phyloP scores from a whole-genome alignment of 2,329 filamentous ascomycete species.

The Fusarium caatingaense region DNA sequence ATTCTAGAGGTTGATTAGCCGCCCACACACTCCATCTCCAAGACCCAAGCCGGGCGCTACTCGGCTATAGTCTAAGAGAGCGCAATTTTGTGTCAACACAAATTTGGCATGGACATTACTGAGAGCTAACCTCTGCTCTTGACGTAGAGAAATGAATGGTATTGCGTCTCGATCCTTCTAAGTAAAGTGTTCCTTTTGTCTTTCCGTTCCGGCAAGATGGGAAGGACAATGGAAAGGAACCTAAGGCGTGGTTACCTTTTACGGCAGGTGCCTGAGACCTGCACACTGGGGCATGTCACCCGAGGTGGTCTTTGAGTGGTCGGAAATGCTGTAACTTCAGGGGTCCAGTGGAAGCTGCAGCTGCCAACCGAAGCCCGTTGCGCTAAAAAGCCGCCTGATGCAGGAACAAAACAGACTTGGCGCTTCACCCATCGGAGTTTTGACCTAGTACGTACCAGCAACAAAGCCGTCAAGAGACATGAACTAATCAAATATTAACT shows the following conservation, averaged over 20 bases:
- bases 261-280: conserved; percentile 25
- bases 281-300: conserved; percentile 20
- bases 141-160: not conserved
- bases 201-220: not conserved
- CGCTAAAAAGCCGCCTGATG: conserved; percentile 39
- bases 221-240: not conserved
- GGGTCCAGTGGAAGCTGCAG: conserved; percentile 27
- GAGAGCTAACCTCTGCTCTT: conserved; percentile 1
- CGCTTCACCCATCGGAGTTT: not conserved
- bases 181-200: not conserved
- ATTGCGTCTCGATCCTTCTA: not conserved
- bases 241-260: conserved; percentile 17
- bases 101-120: conserved; percentile 2
- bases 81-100: conserved; percentile 24
- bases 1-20: conserved; percentile 24
- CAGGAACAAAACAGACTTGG: conserved; percentile 41
- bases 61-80: conserved; percentile 17
- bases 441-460: not conserved
- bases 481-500: not conserved
- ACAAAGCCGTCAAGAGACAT: not conserved
- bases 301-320: conserved; percentile 17
- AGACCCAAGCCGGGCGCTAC: conserved; percentile 7
- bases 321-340: conserved; percentile 11
- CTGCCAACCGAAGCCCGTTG: conserved; percentile 33
- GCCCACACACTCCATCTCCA: conserved; percentile 14